Percentiles rank a stretch among this genome's conserved stretches.
Evolutionary conservation across 1,284 basidiomycete species (phyloP).

Genomic region (Jaminaea rosea): DNA sequence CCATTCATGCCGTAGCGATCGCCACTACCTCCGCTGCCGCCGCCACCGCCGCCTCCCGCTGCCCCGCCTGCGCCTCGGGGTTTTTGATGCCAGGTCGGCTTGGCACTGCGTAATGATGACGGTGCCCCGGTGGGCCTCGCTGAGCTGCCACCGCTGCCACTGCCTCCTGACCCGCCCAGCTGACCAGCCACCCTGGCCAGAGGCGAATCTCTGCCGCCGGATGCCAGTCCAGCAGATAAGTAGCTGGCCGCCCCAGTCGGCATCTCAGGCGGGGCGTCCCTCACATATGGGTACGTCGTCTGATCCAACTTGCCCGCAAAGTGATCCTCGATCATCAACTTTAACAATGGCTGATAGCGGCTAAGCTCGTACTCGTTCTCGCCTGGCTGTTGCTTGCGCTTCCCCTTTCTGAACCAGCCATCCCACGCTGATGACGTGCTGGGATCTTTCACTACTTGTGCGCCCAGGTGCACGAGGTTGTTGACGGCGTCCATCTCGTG

Average conservation of each 20-base stretch:
- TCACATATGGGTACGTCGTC: constrained; percentile 77
- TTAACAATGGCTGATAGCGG: constrained; percentile 78
- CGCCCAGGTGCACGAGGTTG: constrained; percentile 72
- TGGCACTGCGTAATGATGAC: constrained; percentile 12
- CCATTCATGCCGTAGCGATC: too few relatives aligned
- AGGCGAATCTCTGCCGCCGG: constrained; percentile 7
- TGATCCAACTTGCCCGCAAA: constrained; percentile 67
- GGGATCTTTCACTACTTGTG: constrained; percentile 64
- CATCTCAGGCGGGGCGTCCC: constrained; percentile 63
- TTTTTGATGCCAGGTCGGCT: constrained; percentile 18
- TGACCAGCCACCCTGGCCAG: constrained; percentile 13
- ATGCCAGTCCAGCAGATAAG: neutral
- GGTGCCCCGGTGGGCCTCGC: constrained; percentile 2
- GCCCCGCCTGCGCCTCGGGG: constrained; percentile 1
- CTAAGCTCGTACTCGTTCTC: constrained; percentile 94
- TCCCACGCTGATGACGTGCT: constrained; percentile 16
- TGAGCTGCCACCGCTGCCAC: neutral
- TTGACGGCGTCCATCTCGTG: constrained; percentile 92
- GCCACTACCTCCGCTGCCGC: constrained; percentile 11
- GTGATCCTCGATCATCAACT: constrained; percentile 83
- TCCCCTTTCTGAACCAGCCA: constrained; percentile 51
- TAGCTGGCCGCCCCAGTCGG: neutral
- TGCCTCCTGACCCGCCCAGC: neutral
- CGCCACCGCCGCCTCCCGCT: constrained; percentile 6
- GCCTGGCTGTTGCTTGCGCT: constrained; percentile 63